Evolutionary conservation across 768 basidiomycete species (phyloP).

Genomic region (Fibroporia radiculosa): DNA sequence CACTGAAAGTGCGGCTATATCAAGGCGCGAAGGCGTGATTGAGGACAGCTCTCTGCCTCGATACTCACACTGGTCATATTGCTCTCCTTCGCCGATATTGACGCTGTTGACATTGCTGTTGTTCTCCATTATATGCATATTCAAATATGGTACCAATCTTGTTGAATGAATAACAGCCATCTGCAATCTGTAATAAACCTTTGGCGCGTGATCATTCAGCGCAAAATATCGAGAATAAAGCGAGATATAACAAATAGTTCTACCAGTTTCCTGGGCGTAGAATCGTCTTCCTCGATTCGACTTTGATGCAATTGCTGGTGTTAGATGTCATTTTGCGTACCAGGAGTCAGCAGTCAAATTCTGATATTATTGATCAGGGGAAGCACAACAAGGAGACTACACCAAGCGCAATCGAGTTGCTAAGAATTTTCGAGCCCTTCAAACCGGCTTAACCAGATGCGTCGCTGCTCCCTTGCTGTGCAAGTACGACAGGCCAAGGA

Average conservation of each 20-base stretch:
- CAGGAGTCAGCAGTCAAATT: too few species aligned
- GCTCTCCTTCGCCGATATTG: background rate
- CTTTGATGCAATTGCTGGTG: conserved; percentile 23
- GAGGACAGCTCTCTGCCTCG: background rate
- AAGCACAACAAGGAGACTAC: too few species aligned
- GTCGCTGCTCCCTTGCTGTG: conserved; percentile 68
- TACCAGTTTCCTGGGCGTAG: too few species aligned
- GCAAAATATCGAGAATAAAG: too few species aligned
- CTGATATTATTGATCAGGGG: too few species aligned
- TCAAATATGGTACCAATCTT: background rate
- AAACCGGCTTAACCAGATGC: conserved; percentile 66
- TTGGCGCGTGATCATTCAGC: too few species aligned
- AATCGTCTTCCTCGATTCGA: conserved; percentile 54
- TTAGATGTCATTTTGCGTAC: conserved; percentile 14
- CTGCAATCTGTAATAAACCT: background rate
- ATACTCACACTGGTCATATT: background rate
- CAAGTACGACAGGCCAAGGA: conserved; percentile 68
- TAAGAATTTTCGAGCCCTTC: conserved; percentile 57
- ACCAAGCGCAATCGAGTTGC: conserved; percentile 69
- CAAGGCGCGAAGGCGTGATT: background rate
- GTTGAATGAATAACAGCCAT: background rate
- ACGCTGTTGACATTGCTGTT: background rate
- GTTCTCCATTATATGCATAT: background rate
- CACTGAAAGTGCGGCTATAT: background rate
- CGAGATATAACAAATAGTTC: too few species aligned